Base-by-base conservation (phyloP, 495 filamentous ascomycete species). In the Penicillium desertorum region DNA sequence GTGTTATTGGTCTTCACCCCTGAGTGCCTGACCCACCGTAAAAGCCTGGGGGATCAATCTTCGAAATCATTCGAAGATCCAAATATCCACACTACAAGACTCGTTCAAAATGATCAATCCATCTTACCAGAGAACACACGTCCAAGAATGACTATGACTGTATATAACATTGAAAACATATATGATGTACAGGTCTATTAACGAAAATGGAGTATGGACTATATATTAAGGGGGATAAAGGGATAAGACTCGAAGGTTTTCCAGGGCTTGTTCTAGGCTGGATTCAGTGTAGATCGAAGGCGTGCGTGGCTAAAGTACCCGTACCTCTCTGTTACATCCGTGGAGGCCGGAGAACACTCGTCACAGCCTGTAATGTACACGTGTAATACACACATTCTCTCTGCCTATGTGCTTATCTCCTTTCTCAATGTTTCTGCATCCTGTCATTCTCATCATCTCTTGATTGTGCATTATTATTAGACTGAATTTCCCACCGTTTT, bases 301-400 rank as follows among this genome's bases (percentile, higher is more conserved):
- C 46, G 42, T 44, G 42, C 42, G 29, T 37, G 37, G 50, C 32
- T 22, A 9, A 55, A 29, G 55, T 43, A 54, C 55, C 32, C 44
- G 19, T 57, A 62, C 34, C 36, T 52, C 10, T 0, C 44, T 45
- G 44, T 41, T 32, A 58, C 54, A 25, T n/a, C 14, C 27, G 27
- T 42, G 27, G 37, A 51, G 39, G 39, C 60, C 22, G 60, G 51
- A 56, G 43, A 32, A 56, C 5, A 34, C 56, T 58, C 46, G 51
- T 47, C 19, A 17, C 37, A 36, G 23, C 16, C 27, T 36, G 54
- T 59, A 49, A 36, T 23, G 19, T 60, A 63, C 60, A 59, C 48
- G 44, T 50, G 34, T 59, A 63, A 49, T 65, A 68, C 65, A 65
- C 65, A 68, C 63, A 63, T 59, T 61, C 45, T 51, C 51, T 57